Evolutionary conservation across 352 stramenopile species (phyloP), one percentile per base, ranked within the genome.

Genomic region (Pythium scleroteichum): DNA sequence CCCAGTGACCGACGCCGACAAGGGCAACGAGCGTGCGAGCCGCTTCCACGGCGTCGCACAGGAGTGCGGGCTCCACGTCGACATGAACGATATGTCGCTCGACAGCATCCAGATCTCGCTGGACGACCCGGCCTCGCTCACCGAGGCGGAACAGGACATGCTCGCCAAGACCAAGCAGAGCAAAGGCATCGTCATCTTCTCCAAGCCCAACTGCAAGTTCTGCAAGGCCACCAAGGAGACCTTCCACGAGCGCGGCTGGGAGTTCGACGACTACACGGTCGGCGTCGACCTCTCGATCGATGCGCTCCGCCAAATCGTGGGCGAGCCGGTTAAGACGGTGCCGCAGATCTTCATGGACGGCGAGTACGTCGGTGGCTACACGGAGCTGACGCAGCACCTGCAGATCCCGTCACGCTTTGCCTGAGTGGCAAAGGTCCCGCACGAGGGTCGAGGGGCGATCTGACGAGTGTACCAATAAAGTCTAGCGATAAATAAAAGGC

Each of bases 61-160:
- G 59, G 87, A 94, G 70, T 96, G 87, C 53, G 87, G 87, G 14
- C 65, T 96, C 49, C 85, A 96, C 70, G 54, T 94, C 17, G 81
- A 95, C 55, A 81, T 87, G 52, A 67, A 86, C 49, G 46, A 68
- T 45, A 82, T 88, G 69, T 85, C 72, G 39, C 62, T 86, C 3
- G 77, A 83, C 23, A 72, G 87, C 44, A 48, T 76, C 50, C 38
- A 49, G 47, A 58, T 87, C 35, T 69, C 61, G 53, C 61, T 72
- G 12, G 62, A 86, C 12, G 76, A 90, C 53, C 73, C 69, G 39
- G 68, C 84, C n/a, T 69, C 67, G 17, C 73, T 86, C 13, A 73
- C 67, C 1, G 68, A 84, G 35, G 48, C 65, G 1, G 72, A 88
- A 24, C 69, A 81, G 32, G 55, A 78, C 39, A 57, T 86, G 17